Conservation (phyloP, 1,284 basidiomycete species). For the Ceratobasidium sp. region DNA sequence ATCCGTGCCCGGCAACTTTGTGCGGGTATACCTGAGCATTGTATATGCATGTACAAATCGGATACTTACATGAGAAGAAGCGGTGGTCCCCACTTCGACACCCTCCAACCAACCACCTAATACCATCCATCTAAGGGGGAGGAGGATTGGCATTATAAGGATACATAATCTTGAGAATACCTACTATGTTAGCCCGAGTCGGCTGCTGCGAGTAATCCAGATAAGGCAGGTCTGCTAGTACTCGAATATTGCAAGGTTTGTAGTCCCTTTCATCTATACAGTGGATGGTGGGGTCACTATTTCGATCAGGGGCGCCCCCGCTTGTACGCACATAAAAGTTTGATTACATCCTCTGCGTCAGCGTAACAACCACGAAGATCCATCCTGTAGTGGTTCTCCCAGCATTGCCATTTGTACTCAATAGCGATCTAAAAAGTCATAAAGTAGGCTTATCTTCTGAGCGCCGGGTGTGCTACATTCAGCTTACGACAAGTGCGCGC, state of each 20-base stretch:
- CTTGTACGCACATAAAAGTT: not conserved
- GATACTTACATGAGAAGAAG: slow-evolving; percentile 16
- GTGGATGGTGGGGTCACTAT: not conserved
- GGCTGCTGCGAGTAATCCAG: not conserved
- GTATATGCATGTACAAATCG: not conserved
- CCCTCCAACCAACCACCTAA: not conserved
- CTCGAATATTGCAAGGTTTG: not conserved
- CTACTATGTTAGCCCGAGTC: slow-evolving; percentile 2
- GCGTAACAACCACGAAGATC: not conserved
- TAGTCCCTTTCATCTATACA: not conserved
- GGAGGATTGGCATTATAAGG: not conserved
- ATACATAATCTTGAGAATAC: not conserved
- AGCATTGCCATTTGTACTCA: not conserved
- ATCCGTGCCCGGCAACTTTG: slow-evolving; percentile 18
- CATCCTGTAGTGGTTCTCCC: not conserved
- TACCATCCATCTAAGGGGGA: not conserved
- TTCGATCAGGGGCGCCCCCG: not conserved
- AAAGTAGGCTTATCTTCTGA: too few relatives aligned
- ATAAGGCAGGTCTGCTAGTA: not conserved
- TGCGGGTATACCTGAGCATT: too few relatives aligned
- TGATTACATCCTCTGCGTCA: not conserved
- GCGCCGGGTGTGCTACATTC: too few relatives aligned
- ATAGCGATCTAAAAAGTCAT: not conserved
- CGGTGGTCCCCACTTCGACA: slow-evolving; percentile 1
- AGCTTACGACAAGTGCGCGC: not conserved